Evolutionary conservation across 371 early-diverging fungal genomes (phyloP), one percentile per base, ranked within the genome.

Genomic region (Apophysomyces elegans): DNA sequence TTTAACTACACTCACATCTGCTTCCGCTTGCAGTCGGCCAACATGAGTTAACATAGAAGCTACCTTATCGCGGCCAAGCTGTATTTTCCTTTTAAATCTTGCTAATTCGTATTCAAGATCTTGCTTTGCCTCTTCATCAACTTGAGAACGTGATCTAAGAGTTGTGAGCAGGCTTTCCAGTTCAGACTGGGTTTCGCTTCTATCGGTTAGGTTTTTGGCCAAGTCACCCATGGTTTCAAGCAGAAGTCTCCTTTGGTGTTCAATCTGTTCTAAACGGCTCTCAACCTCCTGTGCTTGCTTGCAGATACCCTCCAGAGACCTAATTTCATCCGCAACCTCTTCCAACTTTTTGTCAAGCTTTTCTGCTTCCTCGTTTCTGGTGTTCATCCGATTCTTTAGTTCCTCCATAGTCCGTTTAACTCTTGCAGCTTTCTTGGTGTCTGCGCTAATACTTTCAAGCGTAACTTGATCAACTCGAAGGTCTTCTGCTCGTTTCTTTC

Each of bases 361-460:
- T 0, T 68, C 68, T 18, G 87, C 78, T 38, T 83, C 77, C 7
- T 72, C 46, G 38, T 80, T 69, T 5, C 71, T 73, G 6, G 65
- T 67, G 7, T 68, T 66, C n/a, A 61, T 68, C 38, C 80, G 74
- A 1, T 74, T 71, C 13, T 72, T 74, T 16, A 79, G 58, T 18
- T 80, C 71, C 5, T 64, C 67, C 1, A 85, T 35, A 3, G 38
- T 44, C 6, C 38, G 18, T 4, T 80, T 68, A 18, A 95, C 86
- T 57, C 85, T 80, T 43, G 90, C 90, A 0, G 95, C 91, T 65
- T 91, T 91, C 32, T 83, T 84, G 50, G 90, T 90, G 67, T 95
- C 86, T 36, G 77, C 77, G 58, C 88, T 81, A 4, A 94, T 69
- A 64, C 84, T 88, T 16, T 88, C 84, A 16, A 99, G 76, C 54